Percentiles rank a stretch among this genome's conserved stretches.
Evolutionary conservation across 1,284 basidiomycete species (phyloP).

Genomic region (Xanthoconium separans): DNA sequence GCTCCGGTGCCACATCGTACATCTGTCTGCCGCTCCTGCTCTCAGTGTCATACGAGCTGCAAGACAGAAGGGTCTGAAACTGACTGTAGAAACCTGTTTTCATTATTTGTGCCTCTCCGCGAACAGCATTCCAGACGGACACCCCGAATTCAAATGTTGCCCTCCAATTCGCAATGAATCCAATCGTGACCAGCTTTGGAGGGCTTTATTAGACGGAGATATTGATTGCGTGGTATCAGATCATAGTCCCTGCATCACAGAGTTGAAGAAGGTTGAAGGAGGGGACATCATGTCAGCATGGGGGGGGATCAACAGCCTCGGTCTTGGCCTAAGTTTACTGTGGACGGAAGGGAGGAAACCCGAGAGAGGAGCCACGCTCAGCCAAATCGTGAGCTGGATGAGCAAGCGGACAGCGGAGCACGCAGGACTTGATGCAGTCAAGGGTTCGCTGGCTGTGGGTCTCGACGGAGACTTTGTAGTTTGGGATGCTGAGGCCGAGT

Average conservation of each 20-base stretch:
- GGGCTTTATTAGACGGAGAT: constrained; percentile 74
- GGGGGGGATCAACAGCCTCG: constrained; percentile 90
- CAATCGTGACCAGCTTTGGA: constrained; percentile 78
- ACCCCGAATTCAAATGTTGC: constrained; percentile 89
- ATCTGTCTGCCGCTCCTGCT: constrained; percentile 82
- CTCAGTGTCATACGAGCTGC: constrained; percentile 75
- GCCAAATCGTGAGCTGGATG: constrained; percentile 73
- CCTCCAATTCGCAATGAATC: constrained; percentile 80
- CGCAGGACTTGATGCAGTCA: constrained; percentile 65
- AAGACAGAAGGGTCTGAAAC: constrained; percentile 56
- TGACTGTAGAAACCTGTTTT: constrained; percentile 94
- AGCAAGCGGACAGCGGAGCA: constrained; percentile 72
- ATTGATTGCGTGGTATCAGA: constrained; percentile 93
- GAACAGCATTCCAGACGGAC: constrained; percentile 64
- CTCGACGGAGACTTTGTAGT: constrained; percentile 84
- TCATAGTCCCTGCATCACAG: constrained; percentile 85
- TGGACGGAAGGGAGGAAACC: constrained; percentile 74
- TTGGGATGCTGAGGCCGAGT: constrained; percentile 73
- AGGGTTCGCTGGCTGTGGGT: constrained; percentile 73
- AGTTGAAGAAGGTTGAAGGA: constrained; percentile 77
- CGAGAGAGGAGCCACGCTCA: constrained; percentile 53
- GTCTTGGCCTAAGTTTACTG: constrained; percentile 81
- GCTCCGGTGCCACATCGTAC: constrained; percentile 89
- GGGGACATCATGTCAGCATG: constrained; percentile 87
- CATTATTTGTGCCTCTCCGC: constrained; percentile 83